Evolutionary conservation across 2,329 filamentous ascomycete genomes (phyloP).

Genomic region (Shiraia bambusicola): DNA sequence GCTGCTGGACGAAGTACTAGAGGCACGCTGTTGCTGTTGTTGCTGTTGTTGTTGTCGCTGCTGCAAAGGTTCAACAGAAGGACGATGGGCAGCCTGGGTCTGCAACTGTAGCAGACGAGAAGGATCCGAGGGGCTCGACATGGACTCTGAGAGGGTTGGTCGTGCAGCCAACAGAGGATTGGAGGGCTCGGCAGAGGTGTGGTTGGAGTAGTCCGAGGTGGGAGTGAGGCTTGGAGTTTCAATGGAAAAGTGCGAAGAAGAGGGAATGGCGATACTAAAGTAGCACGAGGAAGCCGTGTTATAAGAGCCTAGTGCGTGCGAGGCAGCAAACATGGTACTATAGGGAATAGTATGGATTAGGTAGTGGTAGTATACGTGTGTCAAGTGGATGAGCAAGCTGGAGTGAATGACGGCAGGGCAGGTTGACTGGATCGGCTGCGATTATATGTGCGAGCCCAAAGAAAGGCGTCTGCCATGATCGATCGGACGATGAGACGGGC

Average conservation of each 20-base stretch:
- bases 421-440: no score
- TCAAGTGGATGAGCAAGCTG: no score
- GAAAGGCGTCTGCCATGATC: no score
- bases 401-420: no score
- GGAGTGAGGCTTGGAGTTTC: constrained; percentile 35
- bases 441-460: no score
- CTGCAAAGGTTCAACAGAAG: constrained; percentile 30
- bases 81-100: constrained; percentile 40
- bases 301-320: constrained; percentile 9
- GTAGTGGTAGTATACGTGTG: no score
- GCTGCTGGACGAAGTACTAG: constrained; percentile 6
- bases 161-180: constrained; percentile 42
- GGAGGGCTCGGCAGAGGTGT: constrained; percentile 31
- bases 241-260: constrained; percentile 30
- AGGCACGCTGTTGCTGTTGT: constrained; percentile 8
- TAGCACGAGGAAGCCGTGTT: constrained; percentile 29
- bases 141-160: constrained; percentile 13
- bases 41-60: constrained; percentile 12
- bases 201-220: constrained; percentile 18
- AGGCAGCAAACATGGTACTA: constrained; percentile 19
- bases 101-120: constrained; percentile 45
- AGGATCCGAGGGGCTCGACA: constrained; percentile 29
- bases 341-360: neutral
- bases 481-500: no score
- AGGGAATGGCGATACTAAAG: constrained; percentile 32